phyloP scores from a whole-genome alignment of 768 basidiomycete species.

The Melanogaster broomeanus region DNA sequence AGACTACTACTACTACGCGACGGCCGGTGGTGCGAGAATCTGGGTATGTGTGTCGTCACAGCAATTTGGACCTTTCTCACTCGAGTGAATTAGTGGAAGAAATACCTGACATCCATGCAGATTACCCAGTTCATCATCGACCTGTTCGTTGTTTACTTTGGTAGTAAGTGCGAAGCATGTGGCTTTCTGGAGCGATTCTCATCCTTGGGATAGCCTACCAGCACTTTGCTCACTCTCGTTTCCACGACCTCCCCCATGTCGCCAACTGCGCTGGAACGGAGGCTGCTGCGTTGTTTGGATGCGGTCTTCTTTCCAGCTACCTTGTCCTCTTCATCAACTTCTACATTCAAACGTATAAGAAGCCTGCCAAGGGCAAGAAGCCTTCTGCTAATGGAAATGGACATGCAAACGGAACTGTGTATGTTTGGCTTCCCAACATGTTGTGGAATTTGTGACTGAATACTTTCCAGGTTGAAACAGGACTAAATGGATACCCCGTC shows the following conservation, averaged over 20 bases:
- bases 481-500: conserved; percentile 25
- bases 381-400: conserved; percentile 45
- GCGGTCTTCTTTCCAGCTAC: conserved; percentile 85
- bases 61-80: conserved; percentile 2
- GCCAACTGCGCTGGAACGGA: conserved; percentile 91
- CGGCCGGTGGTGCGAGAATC: conserved; percentile 93
- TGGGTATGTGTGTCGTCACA: conserved; percentile 63
- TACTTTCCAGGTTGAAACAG: conserved; percentile 32
- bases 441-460: background rate
- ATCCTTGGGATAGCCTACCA: conserved; percentile 58
- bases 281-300: conserved; percentile 85
- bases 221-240: conserved; percentile 73
- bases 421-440: conserved; percentile 2
- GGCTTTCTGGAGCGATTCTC: conserved; percentile 4
- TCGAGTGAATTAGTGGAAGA: conserved; percentile 80
- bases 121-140: conserved; percentile 96
- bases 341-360: conserved; percentile 84
- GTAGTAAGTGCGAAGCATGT: conserved; percentile 60
- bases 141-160: conserved; percentile 89
- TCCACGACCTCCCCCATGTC: conserved; percentile 61
- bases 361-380: conserved; percentile 45
- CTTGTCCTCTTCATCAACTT: conserved; percentile 96
- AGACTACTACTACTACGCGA: conserved; percentile 99
- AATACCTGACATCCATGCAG: conserved; percentile 95
- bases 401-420: conserved; percentile 40